Evolutionary conservation across 2,329 filamentous ascomycete species (phyloP).

Genomic region (Ilyonectria mors-panacis): DNA sequence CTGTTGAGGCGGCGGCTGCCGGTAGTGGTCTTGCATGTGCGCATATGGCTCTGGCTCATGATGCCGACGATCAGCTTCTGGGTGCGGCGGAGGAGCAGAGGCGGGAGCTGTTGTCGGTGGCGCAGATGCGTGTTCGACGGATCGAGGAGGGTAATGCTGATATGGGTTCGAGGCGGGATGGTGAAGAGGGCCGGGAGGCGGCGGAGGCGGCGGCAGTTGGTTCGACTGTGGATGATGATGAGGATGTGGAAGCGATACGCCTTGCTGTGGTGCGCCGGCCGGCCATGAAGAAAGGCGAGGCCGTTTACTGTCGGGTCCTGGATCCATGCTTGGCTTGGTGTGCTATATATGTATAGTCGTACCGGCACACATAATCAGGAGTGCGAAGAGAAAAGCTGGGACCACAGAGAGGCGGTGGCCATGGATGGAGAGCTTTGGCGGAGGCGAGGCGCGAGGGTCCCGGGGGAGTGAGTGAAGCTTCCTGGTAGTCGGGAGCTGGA

Average conservation of each 20-base stretch:
- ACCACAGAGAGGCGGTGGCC: constrained; percentile 56
- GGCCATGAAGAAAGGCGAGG: constrained; percentile 68
- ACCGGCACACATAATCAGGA: constrained; percentile 55
- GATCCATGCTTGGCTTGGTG: constrained; percentile 72
- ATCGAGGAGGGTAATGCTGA: constrained; percentile 57
- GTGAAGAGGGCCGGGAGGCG: constrained; percentile 45
- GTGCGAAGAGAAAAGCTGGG: constrained; percentile 55
- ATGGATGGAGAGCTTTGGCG: constrained; percentile 51
- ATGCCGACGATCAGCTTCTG: constrained; percentile 68
- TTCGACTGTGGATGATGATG: constrained; percentile 46
- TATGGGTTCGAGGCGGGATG: constrained; percentile 57
- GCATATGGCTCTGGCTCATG: constrained; percentile 70
- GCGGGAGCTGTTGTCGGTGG: constrained; percentile 49
- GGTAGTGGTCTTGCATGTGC: constrained; percentile 69
- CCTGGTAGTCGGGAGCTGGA: constrained; percentile 48
- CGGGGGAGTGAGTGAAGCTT: constrained; percentile 50
- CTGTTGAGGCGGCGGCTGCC: constrained; percentile 40
- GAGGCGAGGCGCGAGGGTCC: constrained; percentile 47
- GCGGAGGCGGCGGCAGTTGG: constrained; percentile 50
- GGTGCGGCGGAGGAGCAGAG: constrained; percentile 53
- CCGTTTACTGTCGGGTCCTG: constrained; percentile 72
- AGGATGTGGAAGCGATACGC: constrained; percentile 61
- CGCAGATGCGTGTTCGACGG: constrained; percentile 52
- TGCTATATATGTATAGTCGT: constrained; percentile 55
- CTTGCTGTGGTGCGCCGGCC: constrained; percentile 63